Conservation (phyloP, 1,139 yeast species). For the Geotrichum phurueaensis region DNA sequence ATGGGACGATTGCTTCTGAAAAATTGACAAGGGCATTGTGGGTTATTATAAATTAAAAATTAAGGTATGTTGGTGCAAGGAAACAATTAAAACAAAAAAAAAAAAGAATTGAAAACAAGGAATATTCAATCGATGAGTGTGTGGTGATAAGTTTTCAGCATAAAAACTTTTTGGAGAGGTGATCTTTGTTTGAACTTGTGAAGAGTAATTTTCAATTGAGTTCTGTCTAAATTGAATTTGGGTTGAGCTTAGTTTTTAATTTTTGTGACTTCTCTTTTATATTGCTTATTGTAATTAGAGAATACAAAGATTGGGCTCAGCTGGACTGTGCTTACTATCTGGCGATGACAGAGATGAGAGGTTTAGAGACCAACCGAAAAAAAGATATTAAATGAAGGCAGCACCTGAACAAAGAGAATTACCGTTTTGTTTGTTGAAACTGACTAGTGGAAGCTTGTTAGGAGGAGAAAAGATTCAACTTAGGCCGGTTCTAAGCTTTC, state of each 20-base stretch:
- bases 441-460: neutral
- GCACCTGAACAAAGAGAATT: neutral
- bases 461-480: neutral
- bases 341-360: neutral
- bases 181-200: no score
- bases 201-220: neutral
- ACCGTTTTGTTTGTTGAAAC: neutral
- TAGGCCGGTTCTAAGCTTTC: neutral
- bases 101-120: neutral
- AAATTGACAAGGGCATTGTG: neutral
- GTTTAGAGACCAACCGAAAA: neutral
- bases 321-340: neutral
- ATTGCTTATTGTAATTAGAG: neutral
- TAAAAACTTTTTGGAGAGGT: no score
- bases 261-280: neutral
- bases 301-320: neutral
- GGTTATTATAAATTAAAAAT: neutral
- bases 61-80: neutral
- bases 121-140: no score
- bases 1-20: neutral
- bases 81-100: neutral
- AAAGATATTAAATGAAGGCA: neutral
- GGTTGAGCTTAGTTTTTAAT: neutral
- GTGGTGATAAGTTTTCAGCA: no score
- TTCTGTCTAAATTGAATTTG: neutral